phyloP scores from a whole-genome alignment of 2,329 filamentous ascomycete species.

The Sporothrix pseudoabietina region DNA sequence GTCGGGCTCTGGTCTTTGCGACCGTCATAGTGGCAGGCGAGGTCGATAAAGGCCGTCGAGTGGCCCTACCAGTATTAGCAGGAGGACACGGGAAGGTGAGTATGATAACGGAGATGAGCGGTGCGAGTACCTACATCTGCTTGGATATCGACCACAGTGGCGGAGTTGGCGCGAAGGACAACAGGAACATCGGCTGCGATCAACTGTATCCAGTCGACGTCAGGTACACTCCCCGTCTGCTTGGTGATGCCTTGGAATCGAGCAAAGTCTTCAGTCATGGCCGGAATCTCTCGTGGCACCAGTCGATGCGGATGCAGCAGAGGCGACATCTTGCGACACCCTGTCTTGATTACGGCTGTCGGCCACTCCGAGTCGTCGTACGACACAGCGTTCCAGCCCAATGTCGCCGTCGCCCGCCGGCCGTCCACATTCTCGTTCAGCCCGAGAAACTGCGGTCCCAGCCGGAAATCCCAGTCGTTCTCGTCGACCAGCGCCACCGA shows the following conservation, averaged over 20 bases:
- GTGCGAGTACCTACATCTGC: background rate
- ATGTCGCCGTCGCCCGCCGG: background rate
- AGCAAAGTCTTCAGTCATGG: background rate
- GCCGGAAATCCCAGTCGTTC: background rate
- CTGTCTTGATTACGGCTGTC: background rate
- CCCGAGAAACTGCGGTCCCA: background rate
- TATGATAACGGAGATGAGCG: background rate
- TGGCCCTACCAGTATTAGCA: background rate
- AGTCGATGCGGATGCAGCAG: constrained; percentile 1
- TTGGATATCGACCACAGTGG: background rate
- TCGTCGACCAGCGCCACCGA: background rate
- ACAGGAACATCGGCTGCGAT: background rate
- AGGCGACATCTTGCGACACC: background rate
- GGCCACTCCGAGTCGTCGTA: background rate
- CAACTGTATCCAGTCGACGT: background rate
- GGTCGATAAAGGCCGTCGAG: background rate
- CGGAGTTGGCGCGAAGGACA: background rate
- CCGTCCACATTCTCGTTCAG: background rate
- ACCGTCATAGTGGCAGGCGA: background rate
- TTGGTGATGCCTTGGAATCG: background rate
- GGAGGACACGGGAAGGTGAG: background rate
- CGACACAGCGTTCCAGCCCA: background rate
- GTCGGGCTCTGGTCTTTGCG: background rate
- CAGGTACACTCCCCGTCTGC: background rate
- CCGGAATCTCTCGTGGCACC: background rate